A percentile compares a stretch with the other conserved stretches of the same genome.
phyloP scores from a whole-genome alignment of 805 yeast species.

The Lachancea cidri region DNA sequence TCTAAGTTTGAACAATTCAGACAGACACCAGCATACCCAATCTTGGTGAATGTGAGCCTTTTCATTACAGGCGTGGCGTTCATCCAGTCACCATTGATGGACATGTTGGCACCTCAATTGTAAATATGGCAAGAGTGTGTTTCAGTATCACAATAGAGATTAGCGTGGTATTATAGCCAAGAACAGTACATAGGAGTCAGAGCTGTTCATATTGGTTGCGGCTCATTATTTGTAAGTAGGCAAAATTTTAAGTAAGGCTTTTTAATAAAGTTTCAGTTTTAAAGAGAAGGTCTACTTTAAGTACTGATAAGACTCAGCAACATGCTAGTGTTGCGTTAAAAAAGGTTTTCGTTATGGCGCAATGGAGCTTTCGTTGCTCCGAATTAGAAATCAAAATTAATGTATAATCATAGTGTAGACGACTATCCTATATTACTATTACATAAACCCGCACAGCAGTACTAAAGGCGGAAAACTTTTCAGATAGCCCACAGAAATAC shows the following conservation, averaged over 20 bases:
- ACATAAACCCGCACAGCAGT: background rate
- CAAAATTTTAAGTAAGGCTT: too few species aligned
- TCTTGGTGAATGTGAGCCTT: constrained; percentile 55
- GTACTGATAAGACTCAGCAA: too few species aligned
- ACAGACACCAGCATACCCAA: constrained; percentile 60
- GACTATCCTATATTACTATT: background rate
- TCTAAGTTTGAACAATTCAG: constrained; percentile 46
- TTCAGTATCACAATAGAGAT: background rate
- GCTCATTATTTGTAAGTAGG: too few species aligned
- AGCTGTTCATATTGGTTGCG: too few species aligned
- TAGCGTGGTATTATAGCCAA: too few species aligned
- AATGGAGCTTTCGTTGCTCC: background rate
- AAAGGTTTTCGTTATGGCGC: too few species aligned
- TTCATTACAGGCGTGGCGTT: constrained; percentile 72
- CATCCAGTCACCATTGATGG: constrained; percentile 76
- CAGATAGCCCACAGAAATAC: background rate
- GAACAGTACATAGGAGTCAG: too few species aligned
- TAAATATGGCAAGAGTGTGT: constrained; percentile 9
- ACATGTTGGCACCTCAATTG: constrained; percentile 72
- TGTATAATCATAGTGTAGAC: background rate
- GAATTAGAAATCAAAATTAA: background rate
- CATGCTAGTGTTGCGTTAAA: too few species aligned
- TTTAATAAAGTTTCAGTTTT: too few species aligned
- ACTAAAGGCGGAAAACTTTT: too few species aligned
- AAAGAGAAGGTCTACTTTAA: too few species aligned